Percentiles rank a stretch among this genome's conserved stretches.
These are phyloP conservation scores for Candida namnaoensis DNA, from an alignment of 805 yeast genomes.

Conservation along the genomic window DNA sequence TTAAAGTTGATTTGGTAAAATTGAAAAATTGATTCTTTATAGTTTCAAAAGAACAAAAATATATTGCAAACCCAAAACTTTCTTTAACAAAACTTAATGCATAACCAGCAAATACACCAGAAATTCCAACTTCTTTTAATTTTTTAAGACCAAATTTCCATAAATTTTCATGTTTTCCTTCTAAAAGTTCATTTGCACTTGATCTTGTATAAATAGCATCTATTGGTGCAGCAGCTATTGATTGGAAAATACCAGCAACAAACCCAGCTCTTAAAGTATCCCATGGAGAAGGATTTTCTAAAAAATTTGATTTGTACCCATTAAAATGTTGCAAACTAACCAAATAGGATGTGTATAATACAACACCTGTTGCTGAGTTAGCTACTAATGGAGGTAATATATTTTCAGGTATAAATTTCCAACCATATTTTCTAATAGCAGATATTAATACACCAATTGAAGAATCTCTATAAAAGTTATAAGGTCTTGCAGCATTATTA, in stretches of 20 bases:
- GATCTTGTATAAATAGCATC: constrained; percentile 87
- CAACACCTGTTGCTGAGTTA: constrained; percentile 83
- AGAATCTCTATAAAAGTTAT: constrained; percentile 54
- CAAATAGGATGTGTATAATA: constrained; percentile 77
- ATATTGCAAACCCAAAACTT: constrained; percentile 72
- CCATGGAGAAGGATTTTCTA: constrained; percentile 20
- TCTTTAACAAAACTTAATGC: constrained; percentile 74
- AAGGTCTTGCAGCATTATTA: constrained; percentile 36
- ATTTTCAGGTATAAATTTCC: constrained; percentile 74
- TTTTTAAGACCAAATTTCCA: constrained; percentile 73
- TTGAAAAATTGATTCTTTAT: constrained; percentile 63
- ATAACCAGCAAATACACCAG: constrained; percentile 88
- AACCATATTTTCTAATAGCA: constrained; percentile 72
- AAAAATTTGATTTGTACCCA: constrained; percentile 10
- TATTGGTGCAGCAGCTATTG: constrained; percentile 88
- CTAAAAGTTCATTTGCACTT: constrained; percentile 61
- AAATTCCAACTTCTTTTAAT: constrained; percentile 62
- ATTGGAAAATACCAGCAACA: constrained; percentile 79
- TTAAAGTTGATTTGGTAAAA: constrained; percentile 34
- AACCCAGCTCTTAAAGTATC: constrained; percentile 76
- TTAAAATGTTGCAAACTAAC: constrained; percentile 35
- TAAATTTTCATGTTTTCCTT: constrained; percentile 58
- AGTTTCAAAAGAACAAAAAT: constrained; percentile 73
- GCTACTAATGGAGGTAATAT: constrained; percentile 84
- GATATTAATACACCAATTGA: constrained; percentile 64